A percentile compares a stretch with the other conserved stretches of the same genome.
These are phyloP conservation scores for Blakeslea trispora DNA, from an alignment of 371 early-diverging fungal genomes.

Conservation along the genomic window DNA sequence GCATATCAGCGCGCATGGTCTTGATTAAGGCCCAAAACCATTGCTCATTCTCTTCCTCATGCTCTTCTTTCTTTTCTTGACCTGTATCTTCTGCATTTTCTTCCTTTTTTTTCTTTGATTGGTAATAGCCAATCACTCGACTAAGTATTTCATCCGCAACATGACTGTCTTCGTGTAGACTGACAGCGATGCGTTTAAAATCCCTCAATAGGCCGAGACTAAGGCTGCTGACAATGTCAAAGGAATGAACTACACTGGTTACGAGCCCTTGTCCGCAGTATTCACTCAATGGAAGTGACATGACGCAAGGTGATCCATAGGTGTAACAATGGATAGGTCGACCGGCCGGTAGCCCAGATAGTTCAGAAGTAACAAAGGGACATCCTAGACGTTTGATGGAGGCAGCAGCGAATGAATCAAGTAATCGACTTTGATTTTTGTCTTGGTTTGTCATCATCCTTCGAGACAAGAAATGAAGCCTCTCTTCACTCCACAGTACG, in stretches of 20 bases:
- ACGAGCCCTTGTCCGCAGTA: constrained; percentile 70
- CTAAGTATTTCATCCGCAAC: constrained; percentile 72
- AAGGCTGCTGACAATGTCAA: constrained; percentile 73
- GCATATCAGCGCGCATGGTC: constrained; percentile 81
- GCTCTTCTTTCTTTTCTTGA: not conserved
- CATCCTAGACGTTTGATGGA: constrained; percentile 9
- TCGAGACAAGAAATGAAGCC: constrained; percentile 35
- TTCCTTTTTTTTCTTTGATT: constrained; percentile 26
- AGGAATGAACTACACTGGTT: constrained; percentile 72
- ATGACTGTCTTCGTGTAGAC: constrained; percentile 63
- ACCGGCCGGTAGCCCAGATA: constrained; percentile 68
- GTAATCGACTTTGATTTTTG: constrained; percentile 1
- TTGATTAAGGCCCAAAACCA: constrained; percentile 85
- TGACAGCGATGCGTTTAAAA: constrained; percentile 72
- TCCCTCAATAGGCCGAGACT: constrained; percentile 75
- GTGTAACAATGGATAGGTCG: constrained; percentile 79
- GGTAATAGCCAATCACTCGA: constrained; percentile 54
- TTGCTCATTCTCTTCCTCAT: constrained; percentile 52
- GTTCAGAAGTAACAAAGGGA: constrained; percentile 65
- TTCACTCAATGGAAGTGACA: constrained; percentile 65
- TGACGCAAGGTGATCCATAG: constrained; percentile 75
- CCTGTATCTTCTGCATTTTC: constrained; percentile 2
- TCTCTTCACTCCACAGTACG: constrained; percentile 69
- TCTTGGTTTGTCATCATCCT: constrained; percentile 17
- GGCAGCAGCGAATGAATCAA: constrained; percentile 31